Conservation (phyloP, 257 asterid species). For the Thymus mandschuricus region DNA sequence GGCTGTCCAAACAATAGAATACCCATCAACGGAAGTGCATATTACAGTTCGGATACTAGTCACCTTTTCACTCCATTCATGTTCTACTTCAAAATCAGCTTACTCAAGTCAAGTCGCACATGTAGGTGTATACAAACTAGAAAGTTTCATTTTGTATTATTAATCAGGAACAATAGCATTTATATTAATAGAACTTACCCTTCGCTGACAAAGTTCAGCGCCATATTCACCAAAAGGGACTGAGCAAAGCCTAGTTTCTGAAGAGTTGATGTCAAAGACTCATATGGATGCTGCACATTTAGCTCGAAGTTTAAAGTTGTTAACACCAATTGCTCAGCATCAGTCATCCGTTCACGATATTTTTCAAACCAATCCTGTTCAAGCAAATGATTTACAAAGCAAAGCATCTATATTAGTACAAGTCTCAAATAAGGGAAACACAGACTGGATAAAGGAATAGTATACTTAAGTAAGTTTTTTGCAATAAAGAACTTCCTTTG, state of each 20-base stretch:
- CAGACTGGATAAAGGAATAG: constrained; percentile 5
- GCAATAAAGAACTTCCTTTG: background rate
- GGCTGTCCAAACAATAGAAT: constrained; percentile 27
- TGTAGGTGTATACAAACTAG: background rate
- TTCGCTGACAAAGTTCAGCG: constrained; percentile 80
- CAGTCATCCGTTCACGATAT: constrained; percentile 84
- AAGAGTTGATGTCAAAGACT: constrained; percentile 79
- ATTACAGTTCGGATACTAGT: background rate
- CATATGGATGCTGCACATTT: constrained; percentile 93
- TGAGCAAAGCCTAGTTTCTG: constrained; percentile 82
- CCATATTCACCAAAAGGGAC: constrained; percentile 76
- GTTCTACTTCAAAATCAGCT: background rate
- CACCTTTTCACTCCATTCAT: background rate
- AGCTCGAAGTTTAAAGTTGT: constrained; percentile 94
- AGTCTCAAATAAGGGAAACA: background rate
- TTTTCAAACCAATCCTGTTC: constrained; percentile 91
- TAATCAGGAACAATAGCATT: constrained; percentile 16
- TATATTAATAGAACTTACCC: constrained; percentile 68
- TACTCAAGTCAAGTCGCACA: constrained; percentile 2
- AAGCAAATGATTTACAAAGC: constrained; percentile 32
- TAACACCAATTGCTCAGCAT: constrained; percentile 88
- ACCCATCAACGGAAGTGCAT: constrained; percentile 7
- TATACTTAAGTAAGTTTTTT: background rate
- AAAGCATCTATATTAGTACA: constrained; percentile 17
- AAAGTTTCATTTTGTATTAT: constrained; percentile 10